A percentile compares a stretch with the other conserved stretches of the same genome.
These are phyloP conservation scores for Echeveria elegans DNA, from an alignment of 164 flowering plant species.

Conservation along the genomic window DNA sequence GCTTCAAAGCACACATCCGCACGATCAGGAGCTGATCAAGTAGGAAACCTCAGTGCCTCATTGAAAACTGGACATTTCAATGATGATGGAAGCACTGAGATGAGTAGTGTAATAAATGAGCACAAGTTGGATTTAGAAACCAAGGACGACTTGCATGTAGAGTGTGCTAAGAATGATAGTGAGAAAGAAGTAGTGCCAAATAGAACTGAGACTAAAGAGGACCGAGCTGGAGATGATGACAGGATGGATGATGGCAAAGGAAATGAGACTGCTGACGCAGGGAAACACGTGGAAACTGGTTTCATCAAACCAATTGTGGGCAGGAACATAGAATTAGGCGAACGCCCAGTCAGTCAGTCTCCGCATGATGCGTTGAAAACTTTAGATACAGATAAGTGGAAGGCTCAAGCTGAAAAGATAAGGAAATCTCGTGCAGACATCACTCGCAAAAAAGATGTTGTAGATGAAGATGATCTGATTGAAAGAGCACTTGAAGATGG, in stretches of 20 bases:
- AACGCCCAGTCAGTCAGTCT: constrained; percentile 38
- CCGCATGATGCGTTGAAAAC: constrained; percentile 55
- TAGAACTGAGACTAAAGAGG: constrained; percentile 17
- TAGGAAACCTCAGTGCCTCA: constrained; percentile 29
- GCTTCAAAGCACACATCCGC: constrained; percentile 22
- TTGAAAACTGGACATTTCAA: constrained; percentile 25
- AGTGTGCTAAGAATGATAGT: constrained; percentile 19
- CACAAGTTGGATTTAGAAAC: constrained; percentile 30
- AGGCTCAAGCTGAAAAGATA: constrained; percentile 63
- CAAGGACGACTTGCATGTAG: constrained; percentile 23
- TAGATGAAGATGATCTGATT: constrained; percentile 86
- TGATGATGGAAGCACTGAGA: constrained; percentile 38
- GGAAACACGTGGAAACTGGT: constrained; percentile 32
- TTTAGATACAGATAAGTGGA: constrained; percentile 68
- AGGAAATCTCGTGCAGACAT: constrained; percentile 47
- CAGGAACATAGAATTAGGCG: constrained; percentile 30
- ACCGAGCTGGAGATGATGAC: constrained; percentile 23
- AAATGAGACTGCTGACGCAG: constrained; percentile 30
- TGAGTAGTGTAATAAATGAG: constrained; percentile 26
- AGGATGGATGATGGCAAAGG: constrained; percentile 25
- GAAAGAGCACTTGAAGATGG: constrained; percentile 88
- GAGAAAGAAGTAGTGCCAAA: constrained; percentile 23
- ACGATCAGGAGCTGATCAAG: constrained; percentile 22
- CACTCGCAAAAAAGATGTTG: constrained; percentile 35
- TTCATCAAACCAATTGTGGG: constrained; percentile 17